Evolutionary conservation across 139 green algal genomes (phyloP), one percentile per base, ranked within the genome.

Genomic region (Volvox africanus): DNA sequence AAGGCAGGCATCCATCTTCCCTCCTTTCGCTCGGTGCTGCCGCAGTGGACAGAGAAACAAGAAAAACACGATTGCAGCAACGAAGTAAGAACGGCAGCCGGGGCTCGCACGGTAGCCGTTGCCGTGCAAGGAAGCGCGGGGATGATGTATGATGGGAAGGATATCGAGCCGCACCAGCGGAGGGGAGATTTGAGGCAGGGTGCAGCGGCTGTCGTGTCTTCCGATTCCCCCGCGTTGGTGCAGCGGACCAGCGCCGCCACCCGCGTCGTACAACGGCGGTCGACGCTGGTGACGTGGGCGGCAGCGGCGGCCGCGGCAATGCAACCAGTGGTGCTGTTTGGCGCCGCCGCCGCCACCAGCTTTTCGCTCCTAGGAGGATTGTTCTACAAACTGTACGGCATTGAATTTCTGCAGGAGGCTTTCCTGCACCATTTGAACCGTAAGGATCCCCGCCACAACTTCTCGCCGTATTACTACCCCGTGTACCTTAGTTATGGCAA

Each of bases 391-490:
- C n/a, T 95, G 35, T 98, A 98, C 84, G 97, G 96, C 0, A 26
- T 82, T 1, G 36, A 28, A 0, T 99, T 97, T 85, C 69, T 98
- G 67, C 87, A 97, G 0, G 96, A 99, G 89, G 96, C 97, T 0
- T 97, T 98, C 44, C 85, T 99, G 67, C 97, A 99, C 92, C 98
- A 99, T 69, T 50, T 95, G 2, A 69, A 18, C 0, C 94, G 98
- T 0, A 92, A 93, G 0, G 98, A 99, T 86, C 98, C 95, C 0
- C 88, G 97, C 30, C 98, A 99, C 95, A 99, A 98, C 94, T 99
- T 99, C 89, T 97, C 97, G 9, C 90, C 96, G 12, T 96, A 97
- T 81, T 99, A 97, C 85, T 98, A 98, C 86, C 91, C 93, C 6
- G 93, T 96, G 6, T 99, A 99, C 92, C 84, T 99, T 20, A 24